A percentile compares a stretch with the other conserved stretches of the same genome.
Conservation (phyloP, 768 basidiomycete species). For the Suillus discolor region DNA sequence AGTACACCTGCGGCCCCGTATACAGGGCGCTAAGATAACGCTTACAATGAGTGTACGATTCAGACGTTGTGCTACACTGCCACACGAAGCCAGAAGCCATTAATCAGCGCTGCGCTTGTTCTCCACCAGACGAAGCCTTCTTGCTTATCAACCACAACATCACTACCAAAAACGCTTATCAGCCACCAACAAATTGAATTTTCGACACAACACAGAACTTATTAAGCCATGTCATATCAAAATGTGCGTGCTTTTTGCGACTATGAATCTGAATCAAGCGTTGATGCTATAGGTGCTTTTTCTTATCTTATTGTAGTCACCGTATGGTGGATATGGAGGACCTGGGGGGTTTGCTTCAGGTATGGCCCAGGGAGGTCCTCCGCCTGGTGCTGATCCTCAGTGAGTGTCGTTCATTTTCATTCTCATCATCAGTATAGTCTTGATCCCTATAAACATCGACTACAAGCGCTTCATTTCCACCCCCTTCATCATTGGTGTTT, state of each 20-base stretch:
- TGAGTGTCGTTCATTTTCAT: slow-evolving; percentile 37
- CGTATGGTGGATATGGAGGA: slow-evolving; percentile 15
- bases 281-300: neutral
- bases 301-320: neutral
- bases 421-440: neutral
- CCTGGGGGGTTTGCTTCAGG: slow-evolving; percentile 17
- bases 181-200: too few species aligned
- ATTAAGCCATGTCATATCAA: slow-evolving; percentile 5
- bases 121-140: too few species aligned
- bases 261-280: slow-evolving; percentile 4
- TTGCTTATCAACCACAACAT: too few species aligned
- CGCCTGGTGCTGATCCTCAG: slow-evolving; percentile 75
- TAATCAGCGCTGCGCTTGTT: too few species aligned
- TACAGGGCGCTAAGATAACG: neutral
- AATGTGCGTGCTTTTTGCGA: slow-evolving; percentile 1
- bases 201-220: neutral
- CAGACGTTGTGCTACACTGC: too few species aligned
- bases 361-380: slow-evolving; percentile 19
- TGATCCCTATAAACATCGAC: neutral
- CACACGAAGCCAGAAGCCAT: too few species aligned
- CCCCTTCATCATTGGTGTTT: neutral
- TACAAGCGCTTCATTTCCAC: neutral
- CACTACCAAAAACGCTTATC: too few species aligned
- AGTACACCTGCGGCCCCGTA: neutral
- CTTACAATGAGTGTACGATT: neutral